Base-by-base conservation (phyloP, 495 filamentous ascomycete species). In the Endocarpon pusillum region DNA sequence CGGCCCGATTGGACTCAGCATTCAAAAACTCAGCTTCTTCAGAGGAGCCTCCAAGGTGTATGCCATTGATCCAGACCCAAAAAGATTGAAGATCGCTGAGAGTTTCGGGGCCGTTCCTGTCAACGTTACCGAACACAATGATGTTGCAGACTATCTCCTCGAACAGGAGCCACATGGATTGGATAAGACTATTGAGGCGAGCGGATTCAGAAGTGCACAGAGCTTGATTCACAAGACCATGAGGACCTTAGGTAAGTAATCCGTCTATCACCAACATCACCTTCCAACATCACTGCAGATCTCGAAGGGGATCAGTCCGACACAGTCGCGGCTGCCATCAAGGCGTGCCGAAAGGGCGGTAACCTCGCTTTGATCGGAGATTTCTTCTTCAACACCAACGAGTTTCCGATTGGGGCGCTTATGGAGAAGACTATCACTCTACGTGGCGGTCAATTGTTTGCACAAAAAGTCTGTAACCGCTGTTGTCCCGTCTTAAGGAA, bases 121-220 rank as follows among this genome's bases (percentile, higher is more conserved):
- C 18, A 41, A 53, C 39, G 42, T 51, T 14, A 27, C 28, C 15
- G 38, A 35, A 14, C 42, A 52, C 29, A 35, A 42, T 9, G 44
- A 55, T 21, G 40, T 53, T 7, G 49, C 43, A 12, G 43, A 47
- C 11, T 47, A 47, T 17, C 40, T 58, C 18, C 41, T 54, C 14
- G 42, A 47, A 12, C 34, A 51, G 14, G 44, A 56, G 34, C 51
- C 51, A 7, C 25, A 43, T 11, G 53, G 53, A 19, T 40, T 58
- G 4, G 51, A 58, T 33, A 41, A 44, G n/a, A 33, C 46, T 6
- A 56, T 58, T 36, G 54, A 56, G 28, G 53, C 54, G 7, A 47
- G 48, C 26, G 53, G 51, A 1, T 53, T 54, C 30, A 39, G 54
- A 7, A 52, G 43, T 33, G 42, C 41, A 12, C 37, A 45, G 34